A percentile compares a stretch with the other conserved stretches of the same genome.
phyloP scores from a whole-genome alignment of 192 early-diverging fungal genomes.

The Coemansia sp. region DNA sequence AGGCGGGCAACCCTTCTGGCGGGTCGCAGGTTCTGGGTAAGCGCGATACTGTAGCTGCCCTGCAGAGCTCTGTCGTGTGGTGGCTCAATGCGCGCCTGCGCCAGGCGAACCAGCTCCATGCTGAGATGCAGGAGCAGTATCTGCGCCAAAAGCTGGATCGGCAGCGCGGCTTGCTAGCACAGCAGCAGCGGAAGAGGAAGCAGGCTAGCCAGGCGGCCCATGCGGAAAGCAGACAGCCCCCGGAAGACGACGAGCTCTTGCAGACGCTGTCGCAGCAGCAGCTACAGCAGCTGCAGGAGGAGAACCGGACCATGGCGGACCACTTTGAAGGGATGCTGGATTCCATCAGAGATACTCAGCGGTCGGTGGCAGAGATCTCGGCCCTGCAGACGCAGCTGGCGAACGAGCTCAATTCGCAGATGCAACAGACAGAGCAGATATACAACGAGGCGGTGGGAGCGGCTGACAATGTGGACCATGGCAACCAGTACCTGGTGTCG shows the following conservation, averaged over 20 bases:
- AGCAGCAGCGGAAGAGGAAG: slow-evolving; percentile 9
- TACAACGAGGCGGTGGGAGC: slow-evolving; percentile 67
- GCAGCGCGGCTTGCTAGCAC: slow-evolving; percentile 44
- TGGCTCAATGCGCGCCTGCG: slow-evolving; percentile 62
- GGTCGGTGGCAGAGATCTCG: slow-evolving; percentile 63
- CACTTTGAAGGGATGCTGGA: slow-evolving; percentile 66
- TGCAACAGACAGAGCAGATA: slow-evolving; percentile 63
- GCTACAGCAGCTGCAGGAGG: slow-evolving; percentile 59
- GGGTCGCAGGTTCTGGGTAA: slow-evolving; percentile 8
- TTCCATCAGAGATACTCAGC: slow-evolving; percentile 61
- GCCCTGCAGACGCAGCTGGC: slow-evolving; percentile 63
- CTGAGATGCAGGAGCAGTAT: slow-evolving; percentile 63
- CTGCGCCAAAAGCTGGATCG: slow-evolving; percentile 62
- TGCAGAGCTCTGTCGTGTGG: slow-evolving; percentile 64
- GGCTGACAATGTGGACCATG: slow-evolving; percentile 55
- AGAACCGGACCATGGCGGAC: slow-evolving; percentile 62
- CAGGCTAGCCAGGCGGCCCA: background rate
- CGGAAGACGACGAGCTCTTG: slow-evolving; percentile 48
- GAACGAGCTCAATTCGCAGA: slow-evolving; percentile 66
- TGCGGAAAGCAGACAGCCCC: background rate
- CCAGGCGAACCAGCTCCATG: slow-evolving; percentile 59
- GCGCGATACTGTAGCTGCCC: slow-evolving; percentile 57
- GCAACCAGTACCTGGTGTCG: slow-evolving; percentile 60
- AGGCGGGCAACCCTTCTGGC: slow-evolving; percentile 4
- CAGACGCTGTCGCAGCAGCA: slow-evolving; percentile 50